These are phyloP conservation scores for Fusarium brachygibbosum DNA, from an alignment of 2,329 filamentous ascomycete species.

Conservation along the genomic window DNA sequence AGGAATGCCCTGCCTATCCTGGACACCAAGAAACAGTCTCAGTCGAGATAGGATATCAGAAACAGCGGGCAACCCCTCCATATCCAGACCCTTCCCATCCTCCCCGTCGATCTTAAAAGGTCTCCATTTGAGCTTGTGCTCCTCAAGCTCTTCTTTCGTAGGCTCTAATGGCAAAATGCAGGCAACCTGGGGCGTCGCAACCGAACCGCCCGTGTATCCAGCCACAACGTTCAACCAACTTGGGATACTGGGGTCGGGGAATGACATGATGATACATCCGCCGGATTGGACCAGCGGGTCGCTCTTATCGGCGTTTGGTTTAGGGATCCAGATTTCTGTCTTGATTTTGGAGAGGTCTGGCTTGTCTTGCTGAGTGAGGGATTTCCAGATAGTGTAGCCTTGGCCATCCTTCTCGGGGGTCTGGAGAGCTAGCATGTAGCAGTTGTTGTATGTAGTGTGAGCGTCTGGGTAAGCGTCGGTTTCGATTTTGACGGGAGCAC, in stretches of 20 bases:
- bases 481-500: not conserved
- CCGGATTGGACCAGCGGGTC: constrained; percentile 2
- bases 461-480: not conserved
- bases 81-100: not conserved
- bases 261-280: constrained; percentile 14
- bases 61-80: not conserved
- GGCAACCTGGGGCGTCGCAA: constrained; percentile 2
- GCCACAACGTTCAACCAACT: not conserved
- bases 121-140: not conserved
- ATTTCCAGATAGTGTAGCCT: not conserved
- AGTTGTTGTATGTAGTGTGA: rapidly evolving
- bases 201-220: not conserved
- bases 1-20: not conserved
- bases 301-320: rapidly evolving
- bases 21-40: not conserved
- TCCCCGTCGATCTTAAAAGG: not conserved
- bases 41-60: not conserved
- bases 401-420: not conserved
- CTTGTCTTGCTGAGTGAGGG: not conserved
- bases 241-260: not conserved
- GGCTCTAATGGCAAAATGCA: constrained; percentile 3
- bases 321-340: constrained; percentile 16
- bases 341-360: not conserved
- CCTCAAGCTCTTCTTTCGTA: not conserved
- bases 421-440: not conserved